Conservation (phyloP, 768 basidiomycete species). For the Amylocystis lapponica region DNA sequence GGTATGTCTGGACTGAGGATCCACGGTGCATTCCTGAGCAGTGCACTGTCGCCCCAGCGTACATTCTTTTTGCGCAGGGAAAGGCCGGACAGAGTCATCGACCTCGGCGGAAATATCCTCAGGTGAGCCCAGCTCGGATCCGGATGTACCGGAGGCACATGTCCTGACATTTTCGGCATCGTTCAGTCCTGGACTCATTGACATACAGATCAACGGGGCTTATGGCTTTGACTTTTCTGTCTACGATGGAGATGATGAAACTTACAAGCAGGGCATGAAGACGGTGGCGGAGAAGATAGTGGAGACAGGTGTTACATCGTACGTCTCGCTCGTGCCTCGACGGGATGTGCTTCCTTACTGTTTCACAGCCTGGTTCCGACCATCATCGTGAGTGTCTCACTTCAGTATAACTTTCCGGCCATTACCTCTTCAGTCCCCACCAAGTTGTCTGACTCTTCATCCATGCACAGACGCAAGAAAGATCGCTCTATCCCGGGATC, state of each 20-base stretch:
- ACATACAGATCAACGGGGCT: conserved; percentile 87
- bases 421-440: not conserved
- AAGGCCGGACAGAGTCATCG: conserved; percentile 57
- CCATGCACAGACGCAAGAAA: conserved; percentile 65
- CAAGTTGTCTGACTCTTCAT: not conserved
- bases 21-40: not conserved
- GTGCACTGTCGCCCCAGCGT: conserved; percentile 32
- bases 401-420: not conserved
- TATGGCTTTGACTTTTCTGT: conserved; percentile 87
- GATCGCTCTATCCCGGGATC: conserved; percentile 65
- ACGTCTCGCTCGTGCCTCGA: conserved; percentile 31
- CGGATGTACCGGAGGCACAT: not conserved
- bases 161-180: not conserved
- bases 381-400: conserved; percentile 58
- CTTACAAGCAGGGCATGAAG: conserved; percentile 63
- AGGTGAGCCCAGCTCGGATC: conserved; percentile 52
- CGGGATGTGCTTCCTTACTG: not conserved
- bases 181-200: conserved; percentile 75
- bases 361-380: conserved; percentile 22
- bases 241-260: conserved; percentile 63
- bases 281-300: conserved; percentile 70
- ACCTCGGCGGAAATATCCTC: conserved; percentile 72
- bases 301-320: conserved; percentile 88
- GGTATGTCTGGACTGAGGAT: conserved; percentile 22
- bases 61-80: conserved; percentile 61